Conservation (phyloP, 2,329 filamentous ascomycete genomes). For the Byssothecium circinans region DNA sequence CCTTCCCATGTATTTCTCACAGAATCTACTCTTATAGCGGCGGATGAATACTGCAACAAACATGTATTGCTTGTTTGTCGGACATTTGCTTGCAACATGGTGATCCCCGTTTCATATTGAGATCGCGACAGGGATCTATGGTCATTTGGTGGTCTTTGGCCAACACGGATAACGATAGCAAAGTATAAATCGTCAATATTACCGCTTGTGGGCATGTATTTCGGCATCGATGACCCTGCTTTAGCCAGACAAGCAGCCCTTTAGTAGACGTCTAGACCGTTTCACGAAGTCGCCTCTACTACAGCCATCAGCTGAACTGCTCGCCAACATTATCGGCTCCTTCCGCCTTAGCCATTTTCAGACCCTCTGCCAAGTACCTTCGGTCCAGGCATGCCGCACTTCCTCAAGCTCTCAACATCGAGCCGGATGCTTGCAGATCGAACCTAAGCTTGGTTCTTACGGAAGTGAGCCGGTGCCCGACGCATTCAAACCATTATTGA, state of each 20-base stretch:
- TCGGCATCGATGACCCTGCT: background rate
- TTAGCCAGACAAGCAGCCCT: background rate
- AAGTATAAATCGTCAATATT: conserved; percentile 12
- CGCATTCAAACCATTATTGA: conserved; percentile 16
- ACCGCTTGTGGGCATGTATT: background rate
- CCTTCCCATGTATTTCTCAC: background rate
- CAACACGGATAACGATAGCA: conserved; percentile 19
- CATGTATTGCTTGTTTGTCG: conserved; percentile 14
- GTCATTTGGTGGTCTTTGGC: background rate
- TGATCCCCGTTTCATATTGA: conserved; percentile 19
- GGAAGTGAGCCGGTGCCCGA: conserved; percentile 11
- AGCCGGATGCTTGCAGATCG: no score
- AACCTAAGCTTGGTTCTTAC: conserved; percentile 10
- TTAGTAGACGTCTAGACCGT: background rate
- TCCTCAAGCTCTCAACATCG: no score
- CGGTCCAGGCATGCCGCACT: background rate
- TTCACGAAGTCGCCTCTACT: background rate
- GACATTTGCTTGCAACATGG: conserved; percentile 14
- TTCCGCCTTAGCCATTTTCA: background rate
- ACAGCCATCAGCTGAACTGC: background rate
- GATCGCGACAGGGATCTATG: conserved; percentile 11
- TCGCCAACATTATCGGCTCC: background rate
- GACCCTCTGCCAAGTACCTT: conserved; percentile 10
- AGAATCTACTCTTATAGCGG: conserved; percentile 10
- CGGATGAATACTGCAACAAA: conserved; percentile 17